A percentile compares a stretch with the other conserved stretches of the same genome.
Conservation (phyloP, 2,329 filamentous ascomycete species). For the Fusarium ambrosium region DNA sequence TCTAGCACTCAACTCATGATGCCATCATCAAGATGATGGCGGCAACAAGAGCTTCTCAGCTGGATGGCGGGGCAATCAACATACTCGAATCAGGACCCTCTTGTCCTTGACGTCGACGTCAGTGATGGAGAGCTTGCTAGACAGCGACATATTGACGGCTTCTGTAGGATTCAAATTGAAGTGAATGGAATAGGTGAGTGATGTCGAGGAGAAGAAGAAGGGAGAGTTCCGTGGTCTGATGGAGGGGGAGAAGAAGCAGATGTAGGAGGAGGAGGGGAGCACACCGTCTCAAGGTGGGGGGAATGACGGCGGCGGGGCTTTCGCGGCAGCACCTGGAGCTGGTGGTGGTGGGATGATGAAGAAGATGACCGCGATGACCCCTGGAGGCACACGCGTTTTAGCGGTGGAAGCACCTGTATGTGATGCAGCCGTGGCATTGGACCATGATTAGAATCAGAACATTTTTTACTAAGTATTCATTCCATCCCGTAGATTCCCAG, state of each 20-base stretch:
- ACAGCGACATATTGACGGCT: slow-evolving; percentile 85
- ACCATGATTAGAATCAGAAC: not conserved
- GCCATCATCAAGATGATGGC: slow-evolving; percentile 11
- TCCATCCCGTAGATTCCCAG: not conserved
- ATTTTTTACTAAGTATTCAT: not conserved
- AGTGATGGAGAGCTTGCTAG: slow-evolving; percentile 96
- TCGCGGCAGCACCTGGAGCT: slow-evolving; percentile 33
- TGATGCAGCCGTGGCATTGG: slow-evolving; percentile 1
- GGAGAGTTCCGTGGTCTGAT: slow-evolving; percentile 30
- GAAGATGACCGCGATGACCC: slow-evolving; percentile 11
- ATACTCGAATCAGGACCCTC: slow-evolving; percentile 95
- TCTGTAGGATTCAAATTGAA: slow-evolving; percentile 17
- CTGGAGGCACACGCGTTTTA: slow-evolving; percentile 10
- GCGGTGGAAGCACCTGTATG: slow-evolving; percentile 4
- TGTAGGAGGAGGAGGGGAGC: slow-evolving; percentile 32
- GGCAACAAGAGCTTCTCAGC: slow-evolving; percentile 13
- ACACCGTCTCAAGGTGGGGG: slow-evolving; percentile 30
- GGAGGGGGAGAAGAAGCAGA: slow-evolving; percentile 29
- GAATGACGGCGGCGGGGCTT: slow-evolving; percentile 43
- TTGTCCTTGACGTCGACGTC: slow-evolving; percentile 99
- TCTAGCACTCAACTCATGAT: slow-evolving; percentile 4
- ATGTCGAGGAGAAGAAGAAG: slow-evolving; percentile 40
- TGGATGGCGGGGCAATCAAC: slow-evolving; percentile 58
- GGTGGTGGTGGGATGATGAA: slow-evolving; percentile 42
- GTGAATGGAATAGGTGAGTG: slow-evolving; percentile 36